Evolutionary conservation across 352 stramenopile genomes (phyloP).

Genomic region (Phytopythium helicoides): DNA sequence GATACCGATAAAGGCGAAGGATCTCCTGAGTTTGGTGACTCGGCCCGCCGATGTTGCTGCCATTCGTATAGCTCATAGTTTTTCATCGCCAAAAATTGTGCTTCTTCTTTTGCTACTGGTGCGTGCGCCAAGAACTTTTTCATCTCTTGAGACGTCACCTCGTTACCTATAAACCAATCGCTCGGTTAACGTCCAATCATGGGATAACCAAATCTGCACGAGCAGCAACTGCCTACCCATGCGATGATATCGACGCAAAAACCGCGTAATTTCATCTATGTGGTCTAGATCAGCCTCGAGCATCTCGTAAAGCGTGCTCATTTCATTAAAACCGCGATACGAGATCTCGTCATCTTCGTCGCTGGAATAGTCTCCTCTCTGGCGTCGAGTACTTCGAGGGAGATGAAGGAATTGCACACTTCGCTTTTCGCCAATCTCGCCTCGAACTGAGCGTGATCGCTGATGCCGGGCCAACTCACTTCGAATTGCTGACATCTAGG

Average conservation of each 20-base stretch:
- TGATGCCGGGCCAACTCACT: constrained; percentile 22
- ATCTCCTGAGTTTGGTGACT: no score
- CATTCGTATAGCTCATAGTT: constrained; percentile 16
- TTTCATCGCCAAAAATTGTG: constrained; percentile 55
- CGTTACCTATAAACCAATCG: constrained; percentile 31
- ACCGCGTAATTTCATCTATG: constrained; percentile 48
- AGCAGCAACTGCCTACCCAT: constrained; percentile 26
- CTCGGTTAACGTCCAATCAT: not conserved
- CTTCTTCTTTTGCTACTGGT: constrained; percentile 32
- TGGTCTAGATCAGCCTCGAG: constrained; percentile 56
- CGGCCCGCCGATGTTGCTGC: no score
- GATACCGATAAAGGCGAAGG: no score
- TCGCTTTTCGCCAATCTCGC: not conserved
- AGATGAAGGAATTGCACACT: not conserved
- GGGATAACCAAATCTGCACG: not conserved
- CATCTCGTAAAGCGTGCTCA: constrained; percentile 33
- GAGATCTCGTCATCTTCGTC: not conserved
- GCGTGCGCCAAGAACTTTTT: constrained; percentile 33
- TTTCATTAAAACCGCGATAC: constrained; percentile 10
- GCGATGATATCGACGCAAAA: constrained; percentile 34
- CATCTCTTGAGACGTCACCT: constrained; percentile 43
- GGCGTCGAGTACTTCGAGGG: not conserved
- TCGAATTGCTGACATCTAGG: constrained; percentile 27
- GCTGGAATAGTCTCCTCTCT: not conserved
- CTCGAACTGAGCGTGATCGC: not conserved